Evolutionary conservation across 331 rosid genomes (phyloP), one percentile per base, ranked within the genome.

Genomic region (Malus hybrid): DNA sequence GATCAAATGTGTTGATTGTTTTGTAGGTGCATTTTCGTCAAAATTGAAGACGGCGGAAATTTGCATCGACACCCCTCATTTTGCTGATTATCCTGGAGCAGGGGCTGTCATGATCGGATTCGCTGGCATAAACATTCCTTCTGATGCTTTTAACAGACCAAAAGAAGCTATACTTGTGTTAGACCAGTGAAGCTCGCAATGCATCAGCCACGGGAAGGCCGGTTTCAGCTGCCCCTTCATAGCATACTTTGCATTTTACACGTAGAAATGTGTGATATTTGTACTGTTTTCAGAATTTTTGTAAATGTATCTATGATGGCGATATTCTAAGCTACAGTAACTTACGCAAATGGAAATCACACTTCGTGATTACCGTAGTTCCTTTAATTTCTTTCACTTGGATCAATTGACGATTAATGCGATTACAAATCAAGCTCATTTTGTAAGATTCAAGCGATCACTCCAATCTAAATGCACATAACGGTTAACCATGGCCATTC

Each of bases 51-150:
- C 24, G 86, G 99, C 97, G 2, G 99, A 97, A n/a, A 28, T 94
- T 52, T 80, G 90, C 93, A 16, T 24, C 24, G 24, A 24, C 24
- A 24, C 24, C 1, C 99, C 97, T 77, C 89, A 79, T 72, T 64
- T 80, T 63, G 78, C 91, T 89, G 87, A 92, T 85, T 94, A 86
- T 77, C 86, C 92, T 30, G 99, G 99, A 70, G 97, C 95, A 22
- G 14, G 72, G 44, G 92, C 93, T 12, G 95, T 94, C 70, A 88
- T 92, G 96, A 67, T 92, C 53, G 99, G 97, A 19, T 94, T 92
- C 71, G 82, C 91, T 0, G 97, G 97, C 79, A 91, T 94, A 67
- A 94, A 94, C 65, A 79, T 94, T 81, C 99, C 97, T 0, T 58
- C 83, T 4, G 96, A 87, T 28, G 63, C 68, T 72, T 91, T 77